Evolutionary conservation across 139 green algal genomes (phyloP).

Genomic region (Eudorina sp.): DNA sequence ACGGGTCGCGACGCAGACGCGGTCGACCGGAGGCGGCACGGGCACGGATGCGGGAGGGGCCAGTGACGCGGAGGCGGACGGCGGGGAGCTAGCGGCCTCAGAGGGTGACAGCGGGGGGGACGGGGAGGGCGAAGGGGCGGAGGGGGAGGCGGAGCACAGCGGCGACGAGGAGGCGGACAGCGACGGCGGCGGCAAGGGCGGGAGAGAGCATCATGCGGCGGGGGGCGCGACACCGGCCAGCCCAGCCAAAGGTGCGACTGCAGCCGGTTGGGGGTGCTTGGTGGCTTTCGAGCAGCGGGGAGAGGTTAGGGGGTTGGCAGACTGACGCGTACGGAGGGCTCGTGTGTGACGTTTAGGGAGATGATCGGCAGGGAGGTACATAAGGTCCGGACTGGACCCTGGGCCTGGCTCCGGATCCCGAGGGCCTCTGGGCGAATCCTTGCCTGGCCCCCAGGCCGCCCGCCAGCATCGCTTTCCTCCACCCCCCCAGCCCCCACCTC

Average conservation of each 20-base stretch:
- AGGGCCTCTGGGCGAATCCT: no score
- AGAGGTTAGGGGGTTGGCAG: no score
- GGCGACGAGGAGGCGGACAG: not conserved
- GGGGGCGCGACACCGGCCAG: not conserved
- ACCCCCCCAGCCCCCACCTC: no score
- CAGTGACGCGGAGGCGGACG: slow-evolving; percentile 6
- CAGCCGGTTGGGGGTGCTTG: no score
- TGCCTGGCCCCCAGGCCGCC: no score
- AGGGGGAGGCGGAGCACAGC: not conserved
- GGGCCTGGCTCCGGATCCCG: no score
- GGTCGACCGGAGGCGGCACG: not conserved
- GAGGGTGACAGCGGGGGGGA: not conserved
- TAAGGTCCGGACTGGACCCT: no score
- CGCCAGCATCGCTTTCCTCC: no score
- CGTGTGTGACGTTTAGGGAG: no score
- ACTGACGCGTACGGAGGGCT: no score
- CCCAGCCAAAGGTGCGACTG: not conserved
- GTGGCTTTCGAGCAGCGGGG: no score
- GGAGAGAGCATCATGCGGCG: not conserved
- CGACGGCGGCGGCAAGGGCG: slow-evolving; percentile 7
- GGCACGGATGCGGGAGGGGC: not conserved
- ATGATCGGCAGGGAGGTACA: no score
- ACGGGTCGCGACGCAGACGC: not conserved
- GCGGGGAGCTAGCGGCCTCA: not conserved
- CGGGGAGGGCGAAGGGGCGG: not conserved